phyloP scores from a whole-genome alignment of 345 rosid species.

The Populus ilicifolia region DNA sequence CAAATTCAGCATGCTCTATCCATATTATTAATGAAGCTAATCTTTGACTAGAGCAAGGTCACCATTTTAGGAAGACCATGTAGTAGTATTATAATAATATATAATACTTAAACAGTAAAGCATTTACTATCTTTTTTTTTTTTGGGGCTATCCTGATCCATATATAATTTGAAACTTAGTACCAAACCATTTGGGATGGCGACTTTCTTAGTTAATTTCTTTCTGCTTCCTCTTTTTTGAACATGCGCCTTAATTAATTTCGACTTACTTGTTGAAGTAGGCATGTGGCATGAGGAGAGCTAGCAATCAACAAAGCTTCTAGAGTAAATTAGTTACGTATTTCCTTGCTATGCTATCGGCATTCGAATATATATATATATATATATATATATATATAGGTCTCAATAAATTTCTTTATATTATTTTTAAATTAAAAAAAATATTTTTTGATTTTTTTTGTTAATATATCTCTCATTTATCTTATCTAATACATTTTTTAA shows the following conservation, averaged over 20 bases:
- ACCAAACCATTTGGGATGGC: too few relatives aligned
- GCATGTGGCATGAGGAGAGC: not conserved
- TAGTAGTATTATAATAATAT: not conserved
- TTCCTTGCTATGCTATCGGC: too few relatives aligned
- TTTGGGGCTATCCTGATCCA: not conserved
- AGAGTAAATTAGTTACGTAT: too few relatives aligned
- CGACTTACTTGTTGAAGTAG: not conserved
- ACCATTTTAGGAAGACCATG: not conserved
- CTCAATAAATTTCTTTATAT: too few relatives aligned
- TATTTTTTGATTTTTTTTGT: too few relatives aligned
- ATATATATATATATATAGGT: too few relatives aligned
- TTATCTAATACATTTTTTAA: too few relatives aligned
- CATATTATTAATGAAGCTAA: not conserved
- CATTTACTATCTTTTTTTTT: too few relatives aligned
- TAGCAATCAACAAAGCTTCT: not conserved
- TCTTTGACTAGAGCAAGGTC: constrained; percentile 17
- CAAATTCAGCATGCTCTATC: constrained; percentile 1
- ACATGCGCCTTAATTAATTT: too few relatives aligned
- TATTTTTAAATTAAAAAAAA: not conserved
- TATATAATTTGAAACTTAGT: not conserved
- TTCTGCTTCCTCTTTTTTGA: not conserved
- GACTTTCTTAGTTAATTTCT: too few relatives aligned
- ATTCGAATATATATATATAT: too few relatives aligned
- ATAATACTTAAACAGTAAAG: not conserved
- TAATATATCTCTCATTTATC: too few relatives aligned